Evolutionary conservation across 176 grass and related monocot genomes (phyloP).

Genomic region (Aegilops sharonensis): DNA sequence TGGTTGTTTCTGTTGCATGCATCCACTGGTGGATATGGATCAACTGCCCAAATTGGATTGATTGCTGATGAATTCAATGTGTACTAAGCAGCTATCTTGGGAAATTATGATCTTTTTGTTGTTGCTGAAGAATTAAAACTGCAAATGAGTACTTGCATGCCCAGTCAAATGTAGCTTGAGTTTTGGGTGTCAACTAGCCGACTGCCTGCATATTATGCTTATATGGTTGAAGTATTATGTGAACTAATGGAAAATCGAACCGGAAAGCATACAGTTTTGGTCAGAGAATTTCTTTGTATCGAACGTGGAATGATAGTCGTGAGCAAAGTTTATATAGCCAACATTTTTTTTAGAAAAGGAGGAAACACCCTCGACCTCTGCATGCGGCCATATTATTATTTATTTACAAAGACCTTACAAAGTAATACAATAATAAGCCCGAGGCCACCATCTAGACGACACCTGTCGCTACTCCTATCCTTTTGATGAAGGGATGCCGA

Average conservation of each 20-base stretch:
- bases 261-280: background rate
- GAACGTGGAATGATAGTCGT: background rate
- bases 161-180: background rate
- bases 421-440: too few species aligned
- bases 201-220: background rate
- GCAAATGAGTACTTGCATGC: background rate
- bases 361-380: too few species aligned
- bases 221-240: background rate
- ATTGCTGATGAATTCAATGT: background rate
- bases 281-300: background rate
- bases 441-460: too few species aligned
- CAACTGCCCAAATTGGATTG: background rate
- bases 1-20: background rate
- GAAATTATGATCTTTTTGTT: background rate
- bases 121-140: background rate
- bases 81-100: background rate
- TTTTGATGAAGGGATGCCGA: too few species aligned
- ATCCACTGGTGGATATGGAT: background rate
- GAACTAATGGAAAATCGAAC: background rate
- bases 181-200: background rate
- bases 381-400: too few species aligned
- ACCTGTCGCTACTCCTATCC: too few species aligned
- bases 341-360: too few species aligned
- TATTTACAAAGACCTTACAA: too few species aligned
- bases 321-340: background rate